Percentiles rank a stretch among this genome's conserved stretches.
phyloP scores from a whole-genome alignment of 2,329 filamentous ascomycete genomes.

The Colletotrichum neosansevieriae region DNA sequence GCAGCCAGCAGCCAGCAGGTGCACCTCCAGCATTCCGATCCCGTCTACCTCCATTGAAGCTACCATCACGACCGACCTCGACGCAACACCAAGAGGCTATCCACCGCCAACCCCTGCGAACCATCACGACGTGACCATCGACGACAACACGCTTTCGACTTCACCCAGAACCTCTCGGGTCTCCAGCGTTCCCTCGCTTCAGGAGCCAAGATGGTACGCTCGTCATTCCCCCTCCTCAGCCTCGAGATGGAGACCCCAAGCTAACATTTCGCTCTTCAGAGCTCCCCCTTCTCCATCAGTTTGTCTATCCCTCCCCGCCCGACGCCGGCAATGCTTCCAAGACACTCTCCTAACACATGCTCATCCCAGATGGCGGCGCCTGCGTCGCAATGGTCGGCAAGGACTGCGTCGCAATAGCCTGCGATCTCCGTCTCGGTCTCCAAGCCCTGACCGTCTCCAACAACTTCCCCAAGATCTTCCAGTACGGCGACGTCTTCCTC shows the following conservation, averaged over 20 bases:
- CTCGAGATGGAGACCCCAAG: constrained; percentile 44
- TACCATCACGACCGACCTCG: constrained; percentile 36
- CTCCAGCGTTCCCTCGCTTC: constrained; percentile 29
- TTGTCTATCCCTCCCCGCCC: constrained; percentile 50
- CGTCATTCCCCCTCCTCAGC: constrained; percentile 29
- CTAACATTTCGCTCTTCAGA: constrained; percentile 64
- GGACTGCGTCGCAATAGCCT: constrained; percentile 99
- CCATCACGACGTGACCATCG: constrained; percentile 13
- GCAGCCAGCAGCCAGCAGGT: constrained; percentile 23
- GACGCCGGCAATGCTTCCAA: constrained; percentile 26
- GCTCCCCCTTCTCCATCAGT: constrained; percentile 97
- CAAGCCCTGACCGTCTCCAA: constrained; percentile 98
- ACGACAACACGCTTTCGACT: background rate
- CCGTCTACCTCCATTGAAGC: constrained; percentile 40
- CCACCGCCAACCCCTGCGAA: constrained; percentile 23
- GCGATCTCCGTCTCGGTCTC: constrained; percentile 96
- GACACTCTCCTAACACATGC: constrained; percentile 40
- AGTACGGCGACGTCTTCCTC: constrained; percentile 94
- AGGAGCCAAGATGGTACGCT: constrained; percentile 44
- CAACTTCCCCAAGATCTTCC: constrained; percentile 99
- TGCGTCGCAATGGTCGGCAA: constrained; percentile 99
- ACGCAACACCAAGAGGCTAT: constrained; percentile 26
- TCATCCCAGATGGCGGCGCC: constrained; percentile 81
- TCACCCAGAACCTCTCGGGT: constrained; percentile 8
- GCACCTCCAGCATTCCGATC: constrained; percentile 46